Evolutionary conservation across 371 early-diverging fungal species (phyloP).

Genomic region (Mucor mucedo): DNA sequence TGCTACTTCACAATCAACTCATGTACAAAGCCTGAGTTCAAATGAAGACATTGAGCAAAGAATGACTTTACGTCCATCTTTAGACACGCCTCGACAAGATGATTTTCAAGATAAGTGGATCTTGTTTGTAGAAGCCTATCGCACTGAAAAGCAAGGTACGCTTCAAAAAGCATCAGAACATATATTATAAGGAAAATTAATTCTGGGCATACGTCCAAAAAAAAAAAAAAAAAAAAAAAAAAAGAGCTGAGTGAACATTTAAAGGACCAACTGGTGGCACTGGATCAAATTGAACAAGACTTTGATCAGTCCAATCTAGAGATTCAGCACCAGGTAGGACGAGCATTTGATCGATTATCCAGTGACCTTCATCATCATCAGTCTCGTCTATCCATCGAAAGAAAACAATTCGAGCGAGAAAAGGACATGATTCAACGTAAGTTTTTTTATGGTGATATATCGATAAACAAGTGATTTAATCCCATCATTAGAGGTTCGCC

Average conservation of each 20-base stretch:
- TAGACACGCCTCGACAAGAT: conserved; percentile 1
- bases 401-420: conserved; percentile 35
- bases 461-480: too few relatives aligned
- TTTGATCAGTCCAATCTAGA: conserved; percentile 32
- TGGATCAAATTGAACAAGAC: conserved; percentile 36
- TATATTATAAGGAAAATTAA: background rate
- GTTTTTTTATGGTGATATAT: background rate
- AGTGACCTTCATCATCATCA: conserved; percentile 29
- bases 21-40: background rate
- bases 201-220: too few relatives aligned
- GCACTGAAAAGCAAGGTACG: conserved; percentile 35
- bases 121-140: conserved; percentile 28
- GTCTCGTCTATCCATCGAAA: conserved; percentile 20
- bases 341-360: conserved; percentile 26
- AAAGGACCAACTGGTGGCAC: conserved; percentile 26
- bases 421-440: conserved; percentile 28
- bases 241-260: conserved; percentile 32
- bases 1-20: conserved; percentile 13
- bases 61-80: too few relatives aligned
- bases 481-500: conserved; percentile 23
- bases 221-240: conserved; percentile 2
- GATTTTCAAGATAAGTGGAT: conserved; percentile 21
- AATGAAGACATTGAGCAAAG: too few relatives aligned
- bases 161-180: too few relatives aligned
- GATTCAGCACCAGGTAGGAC: conserved; percentile 32